Evolutionary conservation across 495 filamentous ascomycete genomes (phyloP).

Genomic region (Penicillium riverlandense): DNA sequence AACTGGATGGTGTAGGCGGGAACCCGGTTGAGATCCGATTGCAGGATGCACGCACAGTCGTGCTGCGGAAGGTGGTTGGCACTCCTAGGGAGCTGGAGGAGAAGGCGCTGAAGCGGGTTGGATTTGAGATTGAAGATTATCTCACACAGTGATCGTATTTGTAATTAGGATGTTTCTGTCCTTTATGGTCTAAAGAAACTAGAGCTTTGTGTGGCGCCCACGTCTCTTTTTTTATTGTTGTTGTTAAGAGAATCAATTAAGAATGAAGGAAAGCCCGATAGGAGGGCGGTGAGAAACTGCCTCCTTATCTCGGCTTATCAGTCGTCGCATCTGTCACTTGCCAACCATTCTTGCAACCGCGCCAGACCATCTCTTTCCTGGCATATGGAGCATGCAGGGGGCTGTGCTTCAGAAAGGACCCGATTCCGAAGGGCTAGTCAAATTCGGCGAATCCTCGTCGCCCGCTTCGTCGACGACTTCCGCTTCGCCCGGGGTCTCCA

Average conservation of each 20-base stretch:
- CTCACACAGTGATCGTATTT: conserved; percentile 36
- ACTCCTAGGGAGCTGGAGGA: conserved; percentile 47
- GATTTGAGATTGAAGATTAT: conserved; percentile 81
- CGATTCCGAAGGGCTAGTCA: no score
- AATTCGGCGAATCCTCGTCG: no score
- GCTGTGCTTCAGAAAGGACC: no score
- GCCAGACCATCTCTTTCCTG: not conserved
- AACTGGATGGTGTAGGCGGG: conserved; percentile 32
- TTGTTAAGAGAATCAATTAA: no score
- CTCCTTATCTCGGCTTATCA: no score
- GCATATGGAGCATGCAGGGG: not conserved
- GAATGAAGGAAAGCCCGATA: not conserved
- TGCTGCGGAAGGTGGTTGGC: conserved; percentile 45
- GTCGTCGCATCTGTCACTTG: not conserved
- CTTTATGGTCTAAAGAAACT: not conserved
- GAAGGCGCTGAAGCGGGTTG: conserved; percentile 60
- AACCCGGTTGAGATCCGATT: conserved; percentile 45
- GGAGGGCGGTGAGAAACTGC: not conserved
- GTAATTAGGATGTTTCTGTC: not conserved
- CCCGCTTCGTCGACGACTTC: not conserved
- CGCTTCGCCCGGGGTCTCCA: not conserved
- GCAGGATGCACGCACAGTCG: conserved; percentile 46
- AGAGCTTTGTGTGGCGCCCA: no score
- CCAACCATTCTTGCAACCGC: not conserved
- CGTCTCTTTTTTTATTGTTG: no score